Conservation (phyloP, 139 green algal species). For the Closterium sp. region DNA sequence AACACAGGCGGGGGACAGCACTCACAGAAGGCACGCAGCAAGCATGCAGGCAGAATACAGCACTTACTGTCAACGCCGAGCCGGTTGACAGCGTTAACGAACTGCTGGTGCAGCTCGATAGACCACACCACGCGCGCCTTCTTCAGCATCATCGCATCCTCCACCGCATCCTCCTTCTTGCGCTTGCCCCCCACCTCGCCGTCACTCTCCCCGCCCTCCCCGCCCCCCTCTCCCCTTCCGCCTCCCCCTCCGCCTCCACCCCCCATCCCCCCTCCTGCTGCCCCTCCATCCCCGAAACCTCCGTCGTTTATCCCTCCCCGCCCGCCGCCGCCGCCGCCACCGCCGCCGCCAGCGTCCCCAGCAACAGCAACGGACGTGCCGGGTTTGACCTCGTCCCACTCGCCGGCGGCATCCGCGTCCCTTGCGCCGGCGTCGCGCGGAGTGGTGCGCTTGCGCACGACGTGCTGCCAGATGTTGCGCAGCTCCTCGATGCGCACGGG, state of each 20-base stretch:
- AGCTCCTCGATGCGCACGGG: conserved; percentile 94
- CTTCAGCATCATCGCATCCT: conserved; percentile 63
- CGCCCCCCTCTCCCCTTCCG: not conserved
- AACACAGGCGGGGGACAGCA: no score
- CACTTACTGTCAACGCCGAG: conserved; percentile 89
- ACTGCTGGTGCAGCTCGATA: conserved; percentile 94
- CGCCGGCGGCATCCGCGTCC: not conserved
- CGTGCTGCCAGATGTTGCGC: conserved; percentile 95
- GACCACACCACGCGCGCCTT: conserved; percentile 92
- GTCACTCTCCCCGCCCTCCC: not conserved
- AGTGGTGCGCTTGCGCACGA: conserved; percentile 64
- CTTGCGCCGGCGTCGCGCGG: not conserved
- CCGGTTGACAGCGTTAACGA: conserved; percentile 93
- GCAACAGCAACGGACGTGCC: no score
- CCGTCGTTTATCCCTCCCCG: not conserved
- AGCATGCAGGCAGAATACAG: no score
- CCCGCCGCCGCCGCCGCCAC: no score
- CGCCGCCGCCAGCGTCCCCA: no score
- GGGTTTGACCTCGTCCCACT: not conserved
- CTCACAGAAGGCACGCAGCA: no score
- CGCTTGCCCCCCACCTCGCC: conserved; percentile 11
- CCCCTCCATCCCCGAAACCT: not conserved
- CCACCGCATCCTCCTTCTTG: not conserved
- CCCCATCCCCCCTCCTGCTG: not conserved
- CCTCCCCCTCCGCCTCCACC: not conserved